phyloP scores from a whole-genome alignment of 1,284 basidiomycete species.

The Fomitiporia mediterranea region DNA sequence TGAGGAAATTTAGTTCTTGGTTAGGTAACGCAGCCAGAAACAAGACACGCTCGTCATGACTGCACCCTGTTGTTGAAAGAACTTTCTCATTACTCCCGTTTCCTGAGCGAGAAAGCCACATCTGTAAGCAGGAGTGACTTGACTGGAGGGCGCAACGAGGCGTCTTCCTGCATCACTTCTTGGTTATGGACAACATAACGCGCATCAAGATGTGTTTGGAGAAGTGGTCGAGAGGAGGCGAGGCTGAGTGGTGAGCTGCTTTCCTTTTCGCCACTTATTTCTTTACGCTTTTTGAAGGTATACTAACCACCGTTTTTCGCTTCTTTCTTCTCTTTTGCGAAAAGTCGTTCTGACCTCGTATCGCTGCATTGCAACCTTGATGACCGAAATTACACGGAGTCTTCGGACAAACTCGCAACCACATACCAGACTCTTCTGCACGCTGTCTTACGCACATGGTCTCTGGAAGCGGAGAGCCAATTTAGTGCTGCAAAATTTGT shows the following conservation, averaged over 20 bases:
- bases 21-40: conserved; percentile 2
- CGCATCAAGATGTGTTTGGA: conserved; percentile 42
- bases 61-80: too few species aligned
- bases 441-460: conserved; percentile 54
- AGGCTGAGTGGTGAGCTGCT: conserved; percentile 51
- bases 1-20: not conserved
- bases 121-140: not conserved
- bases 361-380: conserved; percentile 52
- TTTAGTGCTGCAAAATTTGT: conserved; percentile 48
- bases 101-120: not conserved
- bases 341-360: conserved; percentile 54
- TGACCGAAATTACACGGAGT: conserved; percentile 45
- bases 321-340: conserved; percentile 21
- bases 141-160: not conserved
- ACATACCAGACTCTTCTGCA: conserved; percentile 61
- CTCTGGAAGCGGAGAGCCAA: conserved; percentile 32
- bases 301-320: not conserved
- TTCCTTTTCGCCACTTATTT: not conserved
- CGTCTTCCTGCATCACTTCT: not conserved
- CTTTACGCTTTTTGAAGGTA: not conserved
- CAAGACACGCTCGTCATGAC: not conserved
- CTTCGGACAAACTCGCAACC: conserved; percentile 52
- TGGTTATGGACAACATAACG: conserved; percentile 49
- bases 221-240: conserved; percentile 54
- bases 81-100: not conserved